Percentiles rank a stretch among this genome's conserved stretches.
Conservation (phyloP, 371 early-diverging fungal species). For the Apophysomyces sp. region DNA sequence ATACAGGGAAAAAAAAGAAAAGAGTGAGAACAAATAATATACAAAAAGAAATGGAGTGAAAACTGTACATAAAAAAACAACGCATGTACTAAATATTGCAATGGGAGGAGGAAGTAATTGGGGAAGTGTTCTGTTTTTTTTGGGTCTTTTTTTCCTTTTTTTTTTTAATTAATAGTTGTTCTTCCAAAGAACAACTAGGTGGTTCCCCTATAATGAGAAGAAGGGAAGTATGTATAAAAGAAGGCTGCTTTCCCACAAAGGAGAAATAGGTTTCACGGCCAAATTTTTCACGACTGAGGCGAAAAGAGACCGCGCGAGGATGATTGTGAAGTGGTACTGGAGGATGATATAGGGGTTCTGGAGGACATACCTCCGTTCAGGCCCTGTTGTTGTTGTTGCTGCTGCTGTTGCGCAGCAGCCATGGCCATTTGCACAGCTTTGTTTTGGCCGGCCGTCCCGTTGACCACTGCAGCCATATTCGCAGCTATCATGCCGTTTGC, state of each 20-base stretch:
- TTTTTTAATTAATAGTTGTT: too few species aligned
- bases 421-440: conserved; percentile 38
- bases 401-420: conserved; percentile 34
- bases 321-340: neutral
- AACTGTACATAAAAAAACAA: neutral
- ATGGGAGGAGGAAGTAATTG: neutral
- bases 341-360: neutral
- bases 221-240: too few species aligned
- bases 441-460: conserved; percentile 22
- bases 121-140: neutral
- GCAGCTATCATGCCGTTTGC: conserved; percentile 49
- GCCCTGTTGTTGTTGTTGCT: conserved; percentile 12
- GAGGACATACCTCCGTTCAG: neutral
- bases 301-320: neutral
- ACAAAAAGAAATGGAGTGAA: neutral
- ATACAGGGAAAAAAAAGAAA: neutral
- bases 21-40: neutral
- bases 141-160: neutral
- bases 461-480: conserved; percentile 46
- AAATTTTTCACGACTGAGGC: neutral
- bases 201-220: too few species aligned
- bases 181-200: too few species aligned
- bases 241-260: too few species aligned
- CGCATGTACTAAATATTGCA: neutral
- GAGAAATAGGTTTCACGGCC: too few species aligned